A percentile compares a stretch with the other conserved stretches of the same genome.
phyloP scores from a whole-genome alignment of 1,139 yeast species.

The Wickerhamomyces sp. region DNA sequence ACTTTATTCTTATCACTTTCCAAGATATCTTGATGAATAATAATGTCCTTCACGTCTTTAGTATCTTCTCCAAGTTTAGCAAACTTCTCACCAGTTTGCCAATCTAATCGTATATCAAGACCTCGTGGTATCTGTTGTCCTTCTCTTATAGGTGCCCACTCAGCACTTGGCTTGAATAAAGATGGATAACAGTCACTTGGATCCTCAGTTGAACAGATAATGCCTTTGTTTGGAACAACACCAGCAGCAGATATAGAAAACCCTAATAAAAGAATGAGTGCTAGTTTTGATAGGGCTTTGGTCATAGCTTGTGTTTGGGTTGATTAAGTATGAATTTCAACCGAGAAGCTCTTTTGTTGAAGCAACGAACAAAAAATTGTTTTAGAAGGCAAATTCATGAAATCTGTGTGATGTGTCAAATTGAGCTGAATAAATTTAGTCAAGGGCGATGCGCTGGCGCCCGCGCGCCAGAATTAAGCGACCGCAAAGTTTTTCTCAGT shows the following conservation, averaged over 20 bases:
- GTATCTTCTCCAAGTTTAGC: slow-evolving; percentile 50
- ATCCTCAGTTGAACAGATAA: slow-evolving; percentile 27
- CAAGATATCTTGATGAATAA: slow-evolving; percentile 14
- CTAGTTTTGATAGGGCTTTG: background rate
- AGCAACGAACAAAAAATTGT: too few relatives aligned
- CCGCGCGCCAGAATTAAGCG: too few relatives aligned
- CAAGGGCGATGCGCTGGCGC: too few relatives aligned
- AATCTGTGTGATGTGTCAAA: too few relatives aligned
- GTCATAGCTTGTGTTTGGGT: background rate
- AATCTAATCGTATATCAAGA: slow-evolving; percentile 66
- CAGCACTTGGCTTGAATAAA: slow-evolving; percentile 51
- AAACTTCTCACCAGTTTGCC: slow-evolving; percentile 59
- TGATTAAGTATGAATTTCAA: background rate
- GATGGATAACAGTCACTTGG: slow-evolving; percentile 58
- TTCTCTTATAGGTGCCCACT: slow-evolving; percentile 66
- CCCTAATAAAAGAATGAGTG: background rate
- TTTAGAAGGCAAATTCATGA: too few relatives aligned
- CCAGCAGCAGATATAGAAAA: background rate
- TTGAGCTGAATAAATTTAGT: too few relatives aligned
- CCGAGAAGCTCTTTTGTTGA: too few relatives aligned
- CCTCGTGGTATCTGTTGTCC: slow-evolving; percentile 78
- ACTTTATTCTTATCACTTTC: slow-evolving; percentile 15
- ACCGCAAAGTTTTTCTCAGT: too few relatives aligned
- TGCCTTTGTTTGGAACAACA: background rate
- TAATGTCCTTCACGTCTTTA: slow-evolving; percentile 11